These are phyloP conservation scores for Lentinula sp. DNA, from an alignment of 768 basidiomycete genomes.

Conservation along the genomic window DNA sequence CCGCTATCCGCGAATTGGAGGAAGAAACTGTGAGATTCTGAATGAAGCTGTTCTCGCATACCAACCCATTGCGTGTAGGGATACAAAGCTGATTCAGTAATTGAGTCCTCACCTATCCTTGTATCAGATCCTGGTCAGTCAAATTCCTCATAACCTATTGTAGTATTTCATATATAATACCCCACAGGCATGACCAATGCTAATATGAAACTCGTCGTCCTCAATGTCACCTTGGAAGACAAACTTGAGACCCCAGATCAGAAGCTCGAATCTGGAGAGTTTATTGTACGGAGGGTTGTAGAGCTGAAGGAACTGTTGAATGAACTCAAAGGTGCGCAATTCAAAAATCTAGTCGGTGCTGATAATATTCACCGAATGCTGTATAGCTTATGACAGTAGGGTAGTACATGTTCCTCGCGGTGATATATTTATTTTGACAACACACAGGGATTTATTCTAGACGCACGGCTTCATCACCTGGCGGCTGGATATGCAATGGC, in stretches of 20 bases:
- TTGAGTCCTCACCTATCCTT: slow-evolving; percentile 56
- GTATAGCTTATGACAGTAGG: slow-evolving; percentile 4
- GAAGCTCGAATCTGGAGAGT: slow-evolving; percentile 82
- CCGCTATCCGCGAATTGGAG: slow-evolving; percentile 83
- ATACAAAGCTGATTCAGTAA: slow-evolving; percentile 58
- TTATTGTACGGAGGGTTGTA: slow-evolving; percentile 69
- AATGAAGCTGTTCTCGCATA: background rate
- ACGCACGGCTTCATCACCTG: slow-evolving; percentile 74
- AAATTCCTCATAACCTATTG: slow-evolving; percentile 2
- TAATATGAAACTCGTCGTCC: slow-evolving; percentile 82
- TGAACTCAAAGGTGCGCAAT: slow-evolving; percentile 50
- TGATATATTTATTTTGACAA: background rate
- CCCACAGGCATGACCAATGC: slow-evolving; percentile 84
- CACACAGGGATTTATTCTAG: slow-evolving; percentile 55
- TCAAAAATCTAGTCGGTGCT: background rate
- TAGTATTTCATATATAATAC: background rate
- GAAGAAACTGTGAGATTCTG: slow-evolving; percentile 63
- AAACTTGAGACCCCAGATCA: slow-evolving; percentile 64
- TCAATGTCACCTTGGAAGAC: slow-evolving; percentile 63
- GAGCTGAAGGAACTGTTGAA: slow-evolving; percentile 57
- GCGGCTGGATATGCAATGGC: slow-evolving; percentile 65
- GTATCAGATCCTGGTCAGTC: slow-evolving; percentile 67
- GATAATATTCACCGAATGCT: background rate
- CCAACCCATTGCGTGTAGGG: slow-evolving; percentile 29
- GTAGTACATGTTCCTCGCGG: background rate